These are phyloP conservation scores for Bruguiera parviflora DNA, from an alignment of 345 rosid genomes.

Conservation along the genomic window DNA sequence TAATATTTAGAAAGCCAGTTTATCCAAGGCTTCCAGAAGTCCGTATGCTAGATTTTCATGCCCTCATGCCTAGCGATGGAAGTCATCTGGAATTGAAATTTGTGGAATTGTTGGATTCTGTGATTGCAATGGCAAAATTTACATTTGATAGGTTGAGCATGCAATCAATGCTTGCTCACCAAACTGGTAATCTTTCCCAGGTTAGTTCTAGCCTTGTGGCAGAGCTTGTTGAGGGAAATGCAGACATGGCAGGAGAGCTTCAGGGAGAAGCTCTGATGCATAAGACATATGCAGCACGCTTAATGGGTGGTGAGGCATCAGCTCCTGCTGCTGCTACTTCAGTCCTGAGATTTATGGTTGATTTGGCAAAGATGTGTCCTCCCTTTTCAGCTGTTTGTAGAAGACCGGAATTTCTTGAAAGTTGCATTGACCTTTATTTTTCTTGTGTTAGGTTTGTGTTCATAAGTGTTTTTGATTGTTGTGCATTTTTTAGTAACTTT, in stretches of 20 bases:
- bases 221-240: slow-evolving; percentile 86
- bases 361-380: slow-evolving; percentile 96
- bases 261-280: slow-evolving; percentile 99
- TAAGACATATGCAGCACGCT: slow-evolving; percentile 96
- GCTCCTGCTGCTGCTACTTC: slow-evolving; percentile 99
- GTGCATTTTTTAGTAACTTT: slow-evolving; percentile 1
- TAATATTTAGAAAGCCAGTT: slow-evolving; percentile 92
- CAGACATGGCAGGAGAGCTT: slow-evolving; percentile 93
- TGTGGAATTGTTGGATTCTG: slow-evolving; percentile 90
- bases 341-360: slow-evolving; percentile 98
- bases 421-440: slow-evolving; percentile 90
- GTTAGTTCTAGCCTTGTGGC: slow-evolving; percentile 84
- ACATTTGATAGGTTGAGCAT: slow-evolving; percentile 86
- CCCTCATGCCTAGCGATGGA: slow-evolving; percentile 87
- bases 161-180: slow-evolving; percentile 85
- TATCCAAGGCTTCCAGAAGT: slow-evolving; percentile 98
- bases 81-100: slow-evolving; percentile 73
- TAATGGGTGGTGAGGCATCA: slow-evolving; percentile 98
- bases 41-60: slow-evolving; percentile 99
- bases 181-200: slow-evolving; percentile 89
- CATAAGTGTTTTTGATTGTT: slow-evolving; percentile 10
- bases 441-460: slow-evolving; percentile 86
- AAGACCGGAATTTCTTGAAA: slow-evolving; percentile 83
- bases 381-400: slow-evolving; percentile 92
- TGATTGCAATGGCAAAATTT: slow-evolving; percentile 88